phyloP scores from a whole-genome alignment of 1,284 basidiomycete genomes.

The Leucoagaricus sp. region DNA sequence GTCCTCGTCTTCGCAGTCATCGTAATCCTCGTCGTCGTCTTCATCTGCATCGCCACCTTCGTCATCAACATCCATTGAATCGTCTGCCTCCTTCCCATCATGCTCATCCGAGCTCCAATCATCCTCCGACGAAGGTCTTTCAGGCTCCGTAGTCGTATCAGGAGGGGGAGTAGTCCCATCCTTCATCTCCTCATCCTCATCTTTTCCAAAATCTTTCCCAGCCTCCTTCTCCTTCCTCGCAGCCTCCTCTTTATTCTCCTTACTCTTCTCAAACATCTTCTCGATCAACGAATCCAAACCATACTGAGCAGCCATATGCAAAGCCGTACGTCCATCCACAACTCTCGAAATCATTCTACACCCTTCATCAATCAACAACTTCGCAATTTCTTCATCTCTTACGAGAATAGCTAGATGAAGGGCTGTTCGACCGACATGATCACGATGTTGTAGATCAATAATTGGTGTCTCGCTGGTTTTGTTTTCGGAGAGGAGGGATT shows the following conservation, averaged over 20 bases:
- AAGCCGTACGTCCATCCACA: constrained; percentile 52
- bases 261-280: constrained; percentile 52
- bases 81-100: constrained; percentile 28
- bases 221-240: constrained; percentile 28
- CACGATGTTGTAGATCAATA: constrained; percentile 50
- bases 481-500: constrained; percentile 36
- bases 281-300: constrained; percentile 42
- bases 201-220: constrained; percentile 1
- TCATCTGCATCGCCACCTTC: constrained; percentile 26
- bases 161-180: constrained; percentile 17
- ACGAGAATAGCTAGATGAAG: constrained; percentile 55
- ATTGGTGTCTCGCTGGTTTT: constrained; percentile 24
- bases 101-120: constrained; percentile 49
- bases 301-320: constrained; percentile 57
- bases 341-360: constrained; percentile 54
- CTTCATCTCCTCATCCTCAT: constrained; percentile 29
- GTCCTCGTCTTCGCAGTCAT: constrained; percentile 23
- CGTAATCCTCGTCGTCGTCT: constrained; percentile 31
- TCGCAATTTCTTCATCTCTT: constrained; percentile 45
- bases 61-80: constrained; percentile 30
- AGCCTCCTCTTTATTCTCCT: constrained; percentile 37
- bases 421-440: constrained; percentile 58
- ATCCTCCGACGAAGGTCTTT: constrained; percentile 42
- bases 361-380: constrained; percentile 52
- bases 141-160: constrained; percentile 19